Conservation (phyloP, 495 filamentous ascomycete species). For the Aspergillus ostianus region DNA sequence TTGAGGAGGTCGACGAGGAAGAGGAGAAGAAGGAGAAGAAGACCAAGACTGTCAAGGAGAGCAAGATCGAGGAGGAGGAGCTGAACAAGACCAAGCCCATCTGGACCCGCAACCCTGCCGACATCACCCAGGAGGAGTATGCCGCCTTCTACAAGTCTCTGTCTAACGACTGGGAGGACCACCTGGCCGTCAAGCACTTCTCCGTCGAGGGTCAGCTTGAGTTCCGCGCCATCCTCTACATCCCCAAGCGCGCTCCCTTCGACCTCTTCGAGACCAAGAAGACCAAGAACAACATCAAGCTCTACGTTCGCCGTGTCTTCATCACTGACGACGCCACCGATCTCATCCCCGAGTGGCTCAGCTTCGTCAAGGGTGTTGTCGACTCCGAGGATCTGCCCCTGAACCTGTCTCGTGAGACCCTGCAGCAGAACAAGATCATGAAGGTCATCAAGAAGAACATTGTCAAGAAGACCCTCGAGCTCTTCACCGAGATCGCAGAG, state of each 20-base stretch:
- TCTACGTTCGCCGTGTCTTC: conserved; percentile 99
- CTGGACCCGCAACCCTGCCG: conserved; percentile 96
- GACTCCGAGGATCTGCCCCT: conserved; percentile 99
- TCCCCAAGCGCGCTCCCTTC: conserved; percentile 99
- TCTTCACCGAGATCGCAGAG: conserved; percentile 97
- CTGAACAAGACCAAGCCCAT: conserved; percentile 99
- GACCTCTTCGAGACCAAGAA: conserved; percentile 99
- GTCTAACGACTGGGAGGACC: conserved; percentile 99
- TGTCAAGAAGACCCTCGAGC: conserved; percentile 99
- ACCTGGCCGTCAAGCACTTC: conserved; percentile 99
- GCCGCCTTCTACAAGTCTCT: conserved; percentile 99
- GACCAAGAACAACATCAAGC: conserved; percentile 99
- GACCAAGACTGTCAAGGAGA: conserved; percentile 99
- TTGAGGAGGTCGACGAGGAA: conserved; percentile 74
- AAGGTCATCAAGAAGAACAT: conserved; percentile 99
- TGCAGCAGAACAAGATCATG: conserved; percentile 99
- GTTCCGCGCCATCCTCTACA: conserved; percentile 99
- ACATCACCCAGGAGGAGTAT: conserved; percentile 97
- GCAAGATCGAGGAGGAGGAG: conserved; percentile 97
- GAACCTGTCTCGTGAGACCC: conserved; percentile 99
- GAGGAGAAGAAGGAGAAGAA: conserved; percentile 89
- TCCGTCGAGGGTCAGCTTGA: conserved; percentile 99
- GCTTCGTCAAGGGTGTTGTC: conserved; percentile 99
- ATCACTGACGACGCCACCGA: conserved; percentile 99
- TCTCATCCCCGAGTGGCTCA: conserved; percentile 98